Conservation (phyloP, 2,329 filamentous ascomycete genomes). For the Fusarium phyllophilum region DNA sequence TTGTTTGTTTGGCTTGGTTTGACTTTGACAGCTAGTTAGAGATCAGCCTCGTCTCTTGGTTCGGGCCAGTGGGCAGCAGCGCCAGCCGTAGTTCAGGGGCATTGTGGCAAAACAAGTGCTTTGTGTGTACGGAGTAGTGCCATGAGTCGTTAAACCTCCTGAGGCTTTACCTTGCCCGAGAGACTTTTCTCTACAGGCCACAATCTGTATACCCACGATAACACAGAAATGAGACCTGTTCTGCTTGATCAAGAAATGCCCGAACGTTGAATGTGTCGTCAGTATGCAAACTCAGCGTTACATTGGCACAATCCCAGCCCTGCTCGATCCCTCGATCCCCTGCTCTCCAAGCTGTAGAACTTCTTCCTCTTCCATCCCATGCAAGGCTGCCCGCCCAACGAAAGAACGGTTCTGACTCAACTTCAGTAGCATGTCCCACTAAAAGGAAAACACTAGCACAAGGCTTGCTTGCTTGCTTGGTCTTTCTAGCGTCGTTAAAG, state of each 20-base stretch:
- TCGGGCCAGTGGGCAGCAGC: neutral
- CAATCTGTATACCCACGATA: neutral
- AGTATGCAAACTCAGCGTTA: conserved; percentile 35
- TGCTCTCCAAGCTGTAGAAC: neutral
- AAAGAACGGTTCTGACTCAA: neutral
- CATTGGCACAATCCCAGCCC: conserved; percentile 15
- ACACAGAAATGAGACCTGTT: neutral
- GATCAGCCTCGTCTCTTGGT: neutral
- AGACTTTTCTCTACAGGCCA: neutral
- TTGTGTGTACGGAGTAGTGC: conserved; percentile 3
- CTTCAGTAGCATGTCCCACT: neutral
- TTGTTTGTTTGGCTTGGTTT: neutral
- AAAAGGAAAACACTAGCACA: neutral
- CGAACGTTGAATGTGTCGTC: conserved; percentile 27
- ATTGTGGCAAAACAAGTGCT: conserved; percentile 25
- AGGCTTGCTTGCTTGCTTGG: neutral
- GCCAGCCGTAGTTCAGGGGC: conserved; percentile 16
- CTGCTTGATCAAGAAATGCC: conserved; percentile 17
- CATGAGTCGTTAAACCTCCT: conserved; percentile 21
- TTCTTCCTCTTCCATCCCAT: neutral
- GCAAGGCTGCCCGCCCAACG: conserved; percentile 29
- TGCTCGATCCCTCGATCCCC: conserved; percentile 23
- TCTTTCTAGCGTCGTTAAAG: neutral
- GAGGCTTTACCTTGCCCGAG: neutral
- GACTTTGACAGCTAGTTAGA: neutral